Base-by-base conservation (phyloP, 2,329 filamentous ascomycete species). In the Hymenoscyphus albidus region DNA sequence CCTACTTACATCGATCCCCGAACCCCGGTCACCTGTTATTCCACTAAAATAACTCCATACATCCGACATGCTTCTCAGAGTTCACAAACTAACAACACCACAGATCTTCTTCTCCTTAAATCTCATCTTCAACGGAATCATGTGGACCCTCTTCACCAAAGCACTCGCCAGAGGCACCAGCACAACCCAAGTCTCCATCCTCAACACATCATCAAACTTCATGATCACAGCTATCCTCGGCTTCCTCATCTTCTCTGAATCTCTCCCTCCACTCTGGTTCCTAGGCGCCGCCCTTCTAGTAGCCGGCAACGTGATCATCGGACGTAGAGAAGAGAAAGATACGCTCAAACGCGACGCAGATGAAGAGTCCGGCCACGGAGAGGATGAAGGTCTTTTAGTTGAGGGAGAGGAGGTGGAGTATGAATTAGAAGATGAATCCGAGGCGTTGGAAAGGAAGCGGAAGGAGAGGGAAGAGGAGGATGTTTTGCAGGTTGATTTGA, bases 181-280 rank as follows among this genome's bases (percentile, higher is more conserved):
- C 1, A 92, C 91, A 9, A 91, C 91, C 0, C 89, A 92, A 73
- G 91, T 93, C 59, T 89, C 86, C 70, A 89, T 94, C 74, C 86
- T 94, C 76, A 94, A 94, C 76, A 93, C 91, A 2, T 91, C 89
- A 14, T 83, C 89, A 64, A 94, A 94, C 78, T 94, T 94, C 76
- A 83, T 94, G 77, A 77, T 92, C 66, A 93, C 91, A 0, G 91
- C 91, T 7, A 69, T 93, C 6, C 80, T 93, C 22, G 90, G 91
- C 32, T 80, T 85, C 59, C 76, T 85, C 64, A 86, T 94, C 69
- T 94, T 94, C 76, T 82, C 84, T 27, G 91, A 94, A 78, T 77
- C 80, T 1, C 78, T 94, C 35, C 89, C 90, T 0, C 86, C 85
- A 10, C 78, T 92, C 51, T 94, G 91, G 91, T 93, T 89, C 86